A percentile compares a stretch with the other conserved stretches of the same genome.
These are phyloP conservation scores for Serendipita sp. DNA, from an alignment of 768 basidiomycete genomes.

Conservation along the genomic window DNA sequence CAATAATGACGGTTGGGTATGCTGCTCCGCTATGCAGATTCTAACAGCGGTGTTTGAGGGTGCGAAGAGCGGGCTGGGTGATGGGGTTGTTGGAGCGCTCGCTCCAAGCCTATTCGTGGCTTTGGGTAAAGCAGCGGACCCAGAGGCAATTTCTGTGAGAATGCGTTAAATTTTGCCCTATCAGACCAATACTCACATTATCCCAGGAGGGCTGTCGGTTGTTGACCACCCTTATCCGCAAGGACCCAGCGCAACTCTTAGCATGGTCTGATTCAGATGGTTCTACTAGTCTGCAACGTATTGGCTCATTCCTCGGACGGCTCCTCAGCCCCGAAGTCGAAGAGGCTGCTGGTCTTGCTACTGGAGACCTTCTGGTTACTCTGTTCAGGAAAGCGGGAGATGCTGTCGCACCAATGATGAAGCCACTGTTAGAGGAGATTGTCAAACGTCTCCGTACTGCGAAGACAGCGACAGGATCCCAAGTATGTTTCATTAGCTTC, in stretches of 20 bases:
- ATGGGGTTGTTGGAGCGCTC: conserved; percentile 60
- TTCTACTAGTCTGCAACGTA: conserved; percentile 56
- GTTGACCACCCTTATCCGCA: conserved; percentile 75
- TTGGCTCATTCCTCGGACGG: conserved; percentile 59
- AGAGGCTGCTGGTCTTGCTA: conserved; percentile 82
- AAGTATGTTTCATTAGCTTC: conserved; percentile 30
- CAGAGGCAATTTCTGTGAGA: conserved; percentile 41
- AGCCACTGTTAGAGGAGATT: conserved; percentile 75
- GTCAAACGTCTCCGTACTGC: conserved; percentile 64
- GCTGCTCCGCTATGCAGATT: conserved; percentile 69
- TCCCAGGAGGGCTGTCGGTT: conserved; percentile 47
- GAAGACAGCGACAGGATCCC: conserved; percentile 80
- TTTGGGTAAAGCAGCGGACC: conserved; percentile 57
- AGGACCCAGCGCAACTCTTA: conserved; percentile 68
- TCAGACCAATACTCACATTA: neutral
- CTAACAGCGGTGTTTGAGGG: conserved; percentile 55
- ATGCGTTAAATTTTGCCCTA: neutral
- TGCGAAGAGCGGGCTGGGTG: conserved; percentile 41
- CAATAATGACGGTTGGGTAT: conserved; percentile 54
- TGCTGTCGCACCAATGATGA: conserved; percentile 66
- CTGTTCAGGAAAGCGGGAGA: conserved; percentile 71
- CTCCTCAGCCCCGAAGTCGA: conserved; percentile 58
- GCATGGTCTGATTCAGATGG: conserved; percentile 53
- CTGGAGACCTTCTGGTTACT: conserved; percentile 91
- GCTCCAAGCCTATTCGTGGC: conserved; percentile 61